Conservation (phyloP, 768 basidiomycete genomes). For the Sarcodon sp. region DNA sequence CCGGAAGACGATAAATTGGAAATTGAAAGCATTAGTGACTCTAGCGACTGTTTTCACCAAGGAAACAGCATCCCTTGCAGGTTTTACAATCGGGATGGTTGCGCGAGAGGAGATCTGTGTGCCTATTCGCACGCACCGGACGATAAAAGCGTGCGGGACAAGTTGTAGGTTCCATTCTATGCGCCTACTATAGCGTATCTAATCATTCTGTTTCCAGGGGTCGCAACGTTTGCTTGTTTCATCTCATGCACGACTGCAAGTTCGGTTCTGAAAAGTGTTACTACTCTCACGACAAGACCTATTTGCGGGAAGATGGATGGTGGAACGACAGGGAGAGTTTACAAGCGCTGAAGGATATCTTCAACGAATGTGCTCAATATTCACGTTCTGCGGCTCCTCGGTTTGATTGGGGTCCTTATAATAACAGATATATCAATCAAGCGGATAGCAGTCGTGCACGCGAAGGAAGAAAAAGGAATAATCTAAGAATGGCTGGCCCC, state of each 20-base stretch:
- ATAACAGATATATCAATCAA: neutral
- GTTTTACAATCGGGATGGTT: constrained; percentile 44
- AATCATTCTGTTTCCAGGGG: constrained; percentile 21
- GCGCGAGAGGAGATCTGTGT: constrained; percentile 27
- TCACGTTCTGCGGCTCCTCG: constrained; percentile 1
- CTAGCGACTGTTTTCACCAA: constrained; percentile 36
- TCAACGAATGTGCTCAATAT: neutral
- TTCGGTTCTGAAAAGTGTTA: constrained; percentile 25
- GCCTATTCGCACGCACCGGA: constrained; percentile 42
- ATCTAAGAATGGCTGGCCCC: neutral
- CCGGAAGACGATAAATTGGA: constrained; percentile 20
- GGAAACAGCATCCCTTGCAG: constrained; percentile 42
- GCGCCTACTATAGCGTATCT: neutral
- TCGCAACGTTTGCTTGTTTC: constrained; percentile 34
- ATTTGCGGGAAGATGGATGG: constrained; percentile 32
- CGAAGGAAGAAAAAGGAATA: neutral
- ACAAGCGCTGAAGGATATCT: neutral
- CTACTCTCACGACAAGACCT: constrained; percentile 34
- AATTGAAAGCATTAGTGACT: constrained; percentile 33
- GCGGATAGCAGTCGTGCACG: neutral
- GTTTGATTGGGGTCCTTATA: neutral
- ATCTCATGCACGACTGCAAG: constrained; percentile 26
- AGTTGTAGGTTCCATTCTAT: constrained; percentile 25
- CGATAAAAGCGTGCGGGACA: constrained; percentile 38
- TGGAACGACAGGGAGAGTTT: constrained; percentile 17